Base-by-base conservation (phyloP, 2,329 filamentous ascomycete species). In the Emergomyces pasteurianus region DNA sequence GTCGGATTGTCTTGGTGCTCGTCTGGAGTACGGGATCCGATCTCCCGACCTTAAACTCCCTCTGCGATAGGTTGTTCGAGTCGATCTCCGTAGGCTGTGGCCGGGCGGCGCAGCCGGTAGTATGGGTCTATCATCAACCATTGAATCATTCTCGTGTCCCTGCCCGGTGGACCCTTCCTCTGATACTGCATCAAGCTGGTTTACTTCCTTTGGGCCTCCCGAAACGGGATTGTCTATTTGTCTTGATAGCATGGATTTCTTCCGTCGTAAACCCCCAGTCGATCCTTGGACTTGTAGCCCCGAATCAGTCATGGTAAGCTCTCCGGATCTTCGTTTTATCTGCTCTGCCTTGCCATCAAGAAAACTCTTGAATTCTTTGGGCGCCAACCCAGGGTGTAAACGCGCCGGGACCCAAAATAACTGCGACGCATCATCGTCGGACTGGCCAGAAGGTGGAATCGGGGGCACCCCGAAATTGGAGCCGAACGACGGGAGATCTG, bases 371-470 rank as follows among this genome's bases (percentile, higher is more conserved):
- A 97, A 99, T 67, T 96, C 94, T 70, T 89, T 91, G 0, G 94
- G 94, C 2, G 94, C 94, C 56, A 99, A 80, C 74, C 99, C 94
- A 0, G 94, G 94, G 69, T 99, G 94, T 34, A 99, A 82, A 62
- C 91, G 85, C 28, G 94, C 94, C 5, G 94, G 94, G 6, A 99
- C 94, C 94, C 94, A 99, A 66, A 97, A 89, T 62, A 97, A 77
- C 64, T 91, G 84, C 1, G 92, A 91, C 8, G 90, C 85, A 71
- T 97, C 92, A 67, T 91, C 88, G 68, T 95, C 88, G 64, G 71
- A 72, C 7, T 73, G 73, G n/a, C 74, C 70, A 14, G 75, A 74
- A 4, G 78, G 77, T 1, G 77, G 72, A 58, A 73, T 65, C 18
- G 72, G 73, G 6, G 77, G 77, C 58, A 79, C 73, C 9, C 72